Evolutionary conservation across 2,329 filamentous ascomycete species (phyloP), one percentile per base, ranked within the genome.

Genomic region (Botrytis fragariae): DNA sequence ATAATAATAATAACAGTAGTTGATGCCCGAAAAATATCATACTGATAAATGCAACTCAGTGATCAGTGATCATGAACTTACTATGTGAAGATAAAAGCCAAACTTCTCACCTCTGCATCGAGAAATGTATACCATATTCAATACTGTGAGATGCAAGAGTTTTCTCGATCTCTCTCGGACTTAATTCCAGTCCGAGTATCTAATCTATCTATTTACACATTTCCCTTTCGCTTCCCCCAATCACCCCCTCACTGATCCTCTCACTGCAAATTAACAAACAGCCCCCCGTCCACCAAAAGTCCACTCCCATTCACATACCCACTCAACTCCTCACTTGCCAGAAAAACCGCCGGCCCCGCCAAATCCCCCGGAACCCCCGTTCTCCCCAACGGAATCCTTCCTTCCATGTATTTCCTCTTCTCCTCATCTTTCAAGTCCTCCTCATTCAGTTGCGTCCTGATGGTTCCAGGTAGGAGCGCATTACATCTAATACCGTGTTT

Each of bases 181-280:
- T 18, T 4, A 4, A 63, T 54, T 2, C 25, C 0, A 54, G 12
- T 44, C 16, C 8, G 16, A 44, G 4, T 32, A 44, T 14, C 16
- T 12, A 20, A 63, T 32, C 61, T 18, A 44, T 63, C 48, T 44
- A 60, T 60, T 20, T 60, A 60, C 32, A n/a, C n/a, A n/a, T n/a
- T n/a, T n/a, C n/a, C n/a, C n/a, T n/a, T n/a, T n/a, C n/a, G n/a
- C n/a, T n/a, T n/a, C n/a, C n/a, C n/a, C n/a, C n/a, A n/a, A n/a
- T 4, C 22, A 12, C 9, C 4, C 25, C 25, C 7, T 5, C 18
- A 37, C n/a, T n/a, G 14, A 35, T 1, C 18, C 25, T 32, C 45
- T 75, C 71, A 95, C 82, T 96, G 93, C 78, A 97, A 84, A 82
- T 97, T 97, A 25, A 97, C 94, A 85, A 96, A 97, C 75, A 95